Evolutionary conservation across 352 stramenopile genomes (phyloP).

Genomic region (Globisporangium orthogonon): DNA sequence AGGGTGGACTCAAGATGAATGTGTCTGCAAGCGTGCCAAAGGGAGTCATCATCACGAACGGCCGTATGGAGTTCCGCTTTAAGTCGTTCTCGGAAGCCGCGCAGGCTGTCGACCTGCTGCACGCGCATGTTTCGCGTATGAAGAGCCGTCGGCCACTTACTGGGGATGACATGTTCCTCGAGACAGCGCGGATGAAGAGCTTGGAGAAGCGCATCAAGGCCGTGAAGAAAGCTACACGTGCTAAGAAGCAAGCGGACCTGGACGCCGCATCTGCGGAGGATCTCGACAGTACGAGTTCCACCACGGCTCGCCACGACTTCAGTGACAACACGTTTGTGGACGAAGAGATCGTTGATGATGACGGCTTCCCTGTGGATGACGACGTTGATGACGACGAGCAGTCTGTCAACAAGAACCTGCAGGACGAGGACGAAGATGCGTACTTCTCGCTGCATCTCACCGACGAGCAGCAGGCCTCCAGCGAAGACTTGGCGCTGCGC

Average conservation of each 20-base stretch:
- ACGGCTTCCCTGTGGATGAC: slow-evolving; percentile 15
- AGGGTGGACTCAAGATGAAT: slow-evolving; percentile 41
- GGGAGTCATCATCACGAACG: slow-evolving; percentile 38
- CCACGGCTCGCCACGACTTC: slow-evolving; percentile 9
- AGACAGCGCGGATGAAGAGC: slow-evolving; percentile 30
- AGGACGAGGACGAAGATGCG: slow-evolving; percentile 29
- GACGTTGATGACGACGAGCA: slow-evolving; percentile 14
- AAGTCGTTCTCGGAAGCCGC: slow-evolving; percentile 64
- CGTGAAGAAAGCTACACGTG: slow-evolving; percentile 14
- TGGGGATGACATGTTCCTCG: slow-evolving; percentile 35
- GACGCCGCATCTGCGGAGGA: slow-evolving; percentile 9
- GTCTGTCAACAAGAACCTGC: slow-evolving; percentile 7
- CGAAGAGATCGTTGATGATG: slow-evolving; percentile 22
- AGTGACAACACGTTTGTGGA: slow-evolving; percentile 23
- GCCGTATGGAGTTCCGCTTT: slow-evolving; percentile 69
- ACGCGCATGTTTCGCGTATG: slow-evolving; percentile 41
- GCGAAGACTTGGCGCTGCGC: slow-evolving; percentile 27
- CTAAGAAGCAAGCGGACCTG: slow-evolving; percentile 16
- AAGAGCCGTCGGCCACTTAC: slow-evolving; percentile 41
- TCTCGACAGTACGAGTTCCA: slow-evolving; percentile 11
- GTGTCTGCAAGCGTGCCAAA: slow-evolving; percentile 21
- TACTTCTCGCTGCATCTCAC: slow-evolving; percentile 53
- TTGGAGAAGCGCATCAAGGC: slow-evolving; percentile 29
- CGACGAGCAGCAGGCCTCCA: slow-evolving; percentile 24
- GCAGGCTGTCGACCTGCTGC: slow-evolving; percentile 62